Base-by-base conservation (phyloP, 768 basidiomycete genomes). In the Megacollybia marginata region DNA sequence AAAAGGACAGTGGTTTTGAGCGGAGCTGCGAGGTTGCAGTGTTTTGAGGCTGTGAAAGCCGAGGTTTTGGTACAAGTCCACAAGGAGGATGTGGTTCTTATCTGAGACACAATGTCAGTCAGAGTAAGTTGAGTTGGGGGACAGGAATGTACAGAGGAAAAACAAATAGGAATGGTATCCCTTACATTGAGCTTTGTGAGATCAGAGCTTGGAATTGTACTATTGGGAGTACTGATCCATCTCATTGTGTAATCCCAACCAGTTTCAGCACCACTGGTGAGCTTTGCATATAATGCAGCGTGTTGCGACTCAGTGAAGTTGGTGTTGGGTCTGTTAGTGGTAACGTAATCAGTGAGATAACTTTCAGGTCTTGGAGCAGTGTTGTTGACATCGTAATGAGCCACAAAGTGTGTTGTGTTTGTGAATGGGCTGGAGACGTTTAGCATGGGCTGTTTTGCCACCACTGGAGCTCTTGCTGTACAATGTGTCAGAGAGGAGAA, bases 341-440 rank as follows among this genome's bases (percentile, higher is more conserved):
- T 90, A 13, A 66, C 56, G 56, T 90, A 95, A 67, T 96, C 94
- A 20, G 71, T 69, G 18, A 82, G 62, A 58, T 87, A 88, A 0
- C 85, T 90, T 69, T 97, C 94, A 0, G 93, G 94, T 10, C 93
- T 75, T 36, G 93, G 94, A 2, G 91, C 92, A 13, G 69, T 83
- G 62, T 92, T 95, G 56, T 74, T 82, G 0, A 92, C 94, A 9
- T 76, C 69, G 59, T 91, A 96, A 44, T 68, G 85, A 34, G 80
- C 77, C 64, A 96, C 73, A 11, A 73, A 65, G 64, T 86, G 77
- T 0, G 76, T 86, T 42, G 72, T 63, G 49, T 82, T 80, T 20
- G 84, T 83, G 64, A 77, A 86, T 0, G 90, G 87, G 50, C 83
- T 85, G 6, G 63, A 79, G 45, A 93, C 76, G 54, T 71, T 70